Conservation (phyloP, 2,329 filamentous ascomycete species). For the Hypoxylon sp. region DNA sequence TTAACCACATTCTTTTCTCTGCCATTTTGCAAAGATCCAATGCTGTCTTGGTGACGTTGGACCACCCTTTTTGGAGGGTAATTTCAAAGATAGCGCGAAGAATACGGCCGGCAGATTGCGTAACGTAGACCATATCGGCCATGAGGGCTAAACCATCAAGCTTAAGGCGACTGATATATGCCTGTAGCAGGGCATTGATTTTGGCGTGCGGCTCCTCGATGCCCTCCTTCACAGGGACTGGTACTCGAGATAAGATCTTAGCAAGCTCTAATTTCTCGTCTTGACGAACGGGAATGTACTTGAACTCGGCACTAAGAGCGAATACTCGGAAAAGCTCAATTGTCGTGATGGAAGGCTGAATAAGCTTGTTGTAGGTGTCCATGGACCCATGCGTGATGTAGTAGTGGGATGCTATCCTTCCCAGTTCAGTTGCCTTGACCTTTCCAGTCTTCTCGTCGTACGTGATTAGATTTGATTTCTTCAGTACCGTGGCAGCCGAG, state of each 20-base stretch:
- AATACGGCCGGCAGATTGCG: conserved; percentile 96
- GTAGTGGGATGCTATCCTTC: conserved; percentile 96
- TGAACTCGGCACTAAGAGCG: conserved; percentile 96
- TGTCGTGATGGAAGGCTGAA: conserved; percentile 90
- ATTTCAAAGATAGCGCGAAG: conserved; percentile 97
- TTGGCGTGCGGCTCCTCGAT: conserved; percentile 97
- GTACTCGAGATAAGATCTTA: conserved; percentile 88
- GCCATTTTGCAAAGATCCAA: conserved; percentile 98
- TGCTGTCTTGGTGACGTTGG: conserved; percentile 90
- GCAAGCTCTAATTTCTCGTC: conserved; percentile 97
- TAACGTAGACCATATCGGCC: conserved; percentile 99
- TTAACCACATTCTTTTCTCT: conserved; percentile 99
- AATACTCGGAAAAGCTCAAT: conserved; percentile 98
- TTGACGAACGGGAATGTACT: conserved; percentile 96
- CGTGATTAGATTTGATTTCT: conserved; percentile 89
- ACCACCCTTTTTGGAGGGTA: conserved; percentile 95
- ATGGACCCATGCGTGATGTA: conserved; percentile 98
- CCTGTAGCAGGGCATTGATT: conserved; percentile 96
- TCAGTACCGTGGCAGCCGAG: conserved; percentile 87
- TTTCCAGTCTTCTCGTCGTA: conserved; percentile 95
- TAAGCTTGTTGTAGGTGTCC: conserved; percentile 95
- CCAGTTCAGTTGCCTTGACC: conserved; percentile 91
- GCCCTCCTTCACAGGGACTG: conserved; percentile 96
- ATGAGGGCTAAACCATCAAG: conserved; percentile 94
- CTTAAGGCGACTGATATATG: conserved; percentile 94